Base-by-base conservation (phyloP, 2,329 filamentous ascomycete genomes). In the Ascochyta clinopodiicola region DNA sequence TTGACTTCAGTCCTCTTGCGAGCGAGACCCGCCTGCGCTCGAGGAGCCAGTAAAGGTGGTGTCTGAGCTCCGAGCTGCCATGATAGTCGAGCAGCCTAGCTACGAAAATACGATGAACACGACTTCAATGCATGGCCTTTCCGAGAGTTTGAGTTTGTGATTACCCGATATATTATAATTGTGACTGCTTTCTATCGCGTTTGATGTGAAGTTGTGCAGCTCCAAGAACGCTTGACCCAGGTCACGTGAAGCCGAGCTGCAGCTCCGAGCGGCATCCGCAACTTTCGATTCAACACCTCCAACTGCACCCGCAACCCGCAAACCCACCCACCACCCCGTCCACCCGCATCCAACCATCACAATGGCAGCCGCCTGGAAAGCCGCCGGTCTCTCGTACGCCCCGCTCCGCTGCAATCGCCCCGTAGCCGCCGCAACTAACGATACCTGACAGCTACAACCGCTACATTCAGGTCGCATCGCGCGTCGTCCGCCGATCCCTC, bases 361-460 rank as follows among this genome's bases (percentile, higher is more conserved):
- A 83, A 99, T 98, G 95, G 85, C 90, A 82, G 94, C 93, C 84
- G 91, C 93, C 78, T 99, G 94, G 95, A 98, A 97, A 90, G 87
- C 93, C 77, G 91, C 95, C 79, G 95, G 95, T 81, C 85, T 98
- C 78, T 96, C 88, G 93, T 96, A 90, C 80, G 91, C 85, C 44
- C 21, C 58, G 29, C 49, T 24, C 43, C 27, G 45, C 45, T 32
- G 52, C 27, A 47, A 44, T 36, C 43, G 48, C 46, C 60, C 68
- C 59, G 37, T 42, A 56, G 57, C 58, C 34, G 38, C 39, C 49
- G 53, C 66, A 65, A 71, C 68, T 73, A 63, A 71, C 69, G 58
- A 17, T 31, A 45, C 51, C 50, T 40, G 46, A 62, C 79, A 99
- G 95, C 83, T 99, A 99, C 91, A 99, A 99, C 89, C 95, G 93